Evolutionary conservation across 768 basidiomycete genomes (phyloP).

Genomic region (Fomitopsis serialis): DNA sequence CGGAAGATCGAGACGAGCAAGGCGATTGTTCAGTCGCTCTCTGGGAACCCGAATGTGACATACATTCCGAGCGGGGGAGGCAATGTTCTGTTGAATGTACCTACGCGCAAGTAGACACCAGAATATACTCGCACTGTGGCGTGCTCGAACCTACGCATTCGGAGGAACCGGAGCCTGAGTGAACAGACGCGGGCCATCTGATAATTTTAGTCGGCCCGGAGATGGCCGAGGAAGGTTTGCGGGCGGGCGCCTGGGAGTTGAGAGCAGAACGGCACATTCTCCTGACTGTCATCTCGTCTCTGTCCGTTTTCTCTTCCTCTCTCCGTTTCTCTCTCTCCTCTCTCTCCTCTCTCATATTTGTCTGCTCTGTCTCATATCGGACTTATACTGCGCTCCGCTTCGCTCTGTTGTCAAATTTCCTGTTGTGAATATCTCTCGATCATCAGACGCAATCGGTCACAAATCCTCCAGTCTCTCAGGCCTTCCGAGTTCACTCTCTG

Average conservation of each 20-base stretch:
- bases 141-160: background rate
- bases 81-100: conserved; percentile 81
- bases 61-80: conserved; percentile 81
- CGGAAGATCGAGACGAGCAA: conserved; percentile 97
- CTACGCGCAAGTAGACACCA: conserved; percentile 30
- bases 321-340: conserved; percentile 39
- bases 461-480: conserved; percentile 14
- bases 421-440: conserved; percentile 22
- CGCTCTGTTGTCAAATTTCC: conserved; percentile 19
- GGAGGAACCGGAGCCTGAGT: background rate
- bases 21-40: conserved; percentile 86
- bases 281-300: conserved; percentile 30
- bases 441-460: conserved; percentile 5
- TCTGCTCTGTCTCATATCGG: conserved; percentile 49
- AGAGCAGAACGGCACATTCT: conserved; percentile 18
- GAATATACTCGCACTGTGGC: background rate
- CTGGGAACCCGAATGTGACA: conserved; percentile 77
- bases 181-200: conserved; percentile 7
- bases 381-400: conserved; percentile 23
- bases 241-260: conserved; percentile 9
- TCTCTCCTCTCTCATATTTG: conserved; percentile 33
- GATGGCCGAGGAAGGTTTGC: conserved; percentile 17
- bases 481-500: conserved; percentile 26
- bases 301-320: conserved; percentile 28
- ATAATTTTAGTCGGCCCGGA: conserved; percentile 17